These are phyloP conservation scores for Westerdykella aurantiaca DNA, from an alignment of 2,329 filamentous ascomycete genomes.

Conservation along the genomic window DNA sequence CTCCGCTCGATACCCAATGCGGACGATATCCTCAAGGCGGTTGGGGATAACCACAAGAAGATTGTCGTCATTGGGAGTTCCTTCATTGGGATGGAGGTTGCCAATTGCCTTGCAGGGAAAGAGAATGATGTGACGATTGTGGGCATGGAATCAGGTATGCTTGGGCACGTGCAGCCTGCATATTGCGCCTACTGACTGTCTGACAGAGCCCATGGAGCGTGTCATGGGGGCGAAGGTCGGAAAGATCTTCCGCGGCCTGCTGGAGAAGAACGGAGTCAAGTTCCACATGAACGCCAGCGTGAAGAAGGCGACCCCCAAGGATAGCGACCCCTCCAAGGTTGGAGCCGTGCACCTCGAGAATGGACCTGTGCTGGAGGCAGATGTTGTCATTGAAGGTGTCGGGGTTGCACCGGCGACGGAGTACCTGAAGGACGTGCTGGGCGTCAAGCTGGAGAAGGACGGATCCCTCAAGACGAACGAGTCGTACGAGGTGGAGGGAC, in stretches of 20 bases:
- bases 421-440: constrained; percentile 68
- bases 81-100: constrained; percentile 98
- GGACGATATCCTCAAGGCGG: constrained; percentile 69
- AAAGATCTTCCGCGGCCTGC: constrained; percentile 66
- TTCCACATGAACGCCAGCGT: constrained; percentile 79
- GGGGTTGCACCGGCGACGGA: constrained; percentile 82
- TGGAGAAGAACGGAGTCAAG: constrained; percentile 83
- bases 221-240: constrained; percentile 81
- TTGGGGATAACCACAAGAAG: constrained; percentile 80
- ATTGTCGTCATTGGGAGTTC: constrained; percentile 87
- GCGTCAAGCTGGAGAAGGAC: constrained; percentile 68
- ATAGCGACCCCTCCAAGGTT: constrained; percentile 62
- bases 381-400: constrained; percentile 86
- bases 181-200: constrained; percentile 8
- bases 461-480: constrained; percentile 81
- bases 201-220: constrained; percentile 66
- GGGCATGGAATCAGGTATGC: constrained; percentile 66
- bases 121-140: constrained; percentile 81
- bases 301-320: constrained; percentile 71
- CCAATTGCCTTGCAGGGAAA: constrained; percentile 66
- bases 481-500: constrained; percentile 66
- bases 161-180: background rate
- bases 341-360: constrained; percentile 79
- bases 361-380: constrained; percentile 75
- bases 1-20: constrained; percentile 73